These are phyloP conservation scores for Sporothrix pallida DNA, from an alignment of 2,329 filamentous ascomycete genomes.

Conservation along the genomic window DNA sequence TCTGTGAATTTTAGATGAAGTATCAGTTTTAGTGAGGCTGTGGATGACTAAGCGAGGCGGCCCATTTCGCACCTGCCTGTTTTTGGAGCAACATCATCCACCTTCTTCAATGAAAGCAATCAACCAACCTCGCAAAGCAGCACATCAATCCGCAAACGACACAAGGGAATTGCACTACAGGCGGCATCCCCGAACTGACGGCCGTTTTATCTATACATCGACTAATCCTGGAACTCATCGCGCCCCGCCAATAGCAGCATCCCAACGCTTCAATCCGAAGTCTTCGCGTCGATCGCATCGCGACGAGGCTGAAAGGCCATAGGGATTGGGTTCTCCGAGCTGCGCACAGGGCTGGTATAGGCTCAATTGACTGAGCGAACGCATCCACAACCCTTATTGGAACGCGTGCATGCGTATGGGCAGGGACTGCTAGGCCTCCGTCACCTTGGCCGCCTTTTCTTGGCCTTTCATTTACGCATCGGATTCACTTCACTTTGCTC, in stretches of 20 bases:
- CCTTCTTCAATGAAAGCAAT: not conserved
- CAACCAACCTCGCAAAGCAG: not conserved
- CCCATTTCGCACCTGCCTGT: not conserved
- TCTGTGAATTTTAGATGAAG: no score
- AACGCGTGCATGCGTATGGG: no score
- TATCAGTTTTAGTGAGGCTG: not conserved
- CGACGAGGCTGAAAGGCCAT: not conserved
- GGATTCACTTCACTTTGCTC: not conserved
- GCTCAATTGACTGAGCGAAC: not conserved
- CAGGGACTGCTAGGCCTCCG: not conserved
- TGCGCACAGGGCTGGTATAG: not conserved
- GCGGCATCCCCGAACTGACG: no score
- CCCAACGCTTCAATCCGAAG: not conserved
- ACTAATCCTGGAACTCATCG: not conserved
- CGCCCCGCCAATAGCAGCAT: not conserved
- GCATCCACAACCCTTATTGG: no score
- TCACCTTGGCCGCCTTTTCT: not conserved
- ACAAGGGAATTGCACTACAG: no score
- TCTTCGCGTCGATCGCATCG: conserved; percentile 8
- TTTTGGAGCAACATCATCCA: not conserved
- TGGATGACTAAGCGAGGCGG: not conserved
- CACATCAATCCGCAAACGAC: conserved; percentile 9
- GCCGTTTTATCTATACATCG: not conserved
- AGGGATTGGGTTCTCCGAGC: not conserved
- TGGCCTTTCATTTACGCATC: not conserved